A percentile compares a stretch with the other conserved stretches of the same genome.
phyloP scores from a whole-genome alignment of 2,329 filamentous ascomycete genomes.

The Tolypocladium amazonense region DNA sequence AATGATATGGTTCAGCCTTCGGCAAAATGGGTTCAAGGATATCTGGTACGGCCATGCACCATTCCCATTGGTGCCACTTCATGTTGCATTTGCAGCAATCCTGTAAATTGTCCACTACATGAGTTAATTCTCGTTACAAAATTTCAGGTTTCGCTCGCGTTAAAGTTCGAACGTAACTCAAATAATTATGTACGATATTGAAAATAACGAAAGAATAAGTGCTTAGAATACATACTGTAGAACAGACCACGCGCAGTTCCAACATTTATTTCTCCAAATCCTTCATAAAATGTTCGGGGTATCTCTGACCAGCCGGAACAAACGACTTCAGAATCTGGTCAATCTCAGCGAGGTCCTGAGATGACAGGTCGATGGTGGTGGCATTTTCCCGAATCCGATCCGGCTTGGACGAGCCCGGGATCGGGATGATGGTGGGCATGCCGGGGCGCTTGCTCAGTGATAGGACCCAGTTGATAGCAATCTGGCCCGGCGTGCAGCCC shows the following conservation, averaged over 20 bases:
- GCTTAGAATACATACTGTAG: no score
- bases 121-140: no score
- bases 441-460: conserved; percentile 38
- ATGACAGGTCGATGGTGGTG: conserved; percentile 34
- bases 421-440: conserved; percentile 50
- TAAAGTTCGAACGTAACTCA: no score
- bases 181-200: no score
- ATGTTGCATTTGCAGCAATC: no score
- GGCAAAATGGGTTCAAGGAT: no score
- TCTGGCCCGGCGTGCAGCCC: conserved; percentile 48
- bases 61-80: no score
- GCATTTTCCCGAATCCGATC: conserved; percentile 51
- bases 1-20: no score
- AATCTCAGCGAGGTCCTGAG: conserved; percentile 40
- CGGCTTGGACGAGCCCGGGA: conserved; percentile 51
- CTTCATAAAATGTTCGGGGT: conserved; percentile 19
- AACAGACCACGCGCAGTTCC: background rate
- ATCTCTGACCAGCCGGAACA: conserved; percentile 36
- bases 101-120: no score
- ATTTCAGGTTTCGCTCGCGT: no score
- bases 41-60: no score
- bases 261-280: background rate
- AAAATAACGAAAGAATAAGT: no score
- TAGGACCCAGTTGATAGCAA: conserved; percentile 55
- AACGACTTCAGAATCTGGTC: conserved; percentile 37